Percentiles rank a stretch among this genome's conserved stretches.
These are phyloP conservation scores for Serendipita sp. DNA, from an alignment of 1,284 basidiomycete species.

Conservation along the genomic window DNA sequence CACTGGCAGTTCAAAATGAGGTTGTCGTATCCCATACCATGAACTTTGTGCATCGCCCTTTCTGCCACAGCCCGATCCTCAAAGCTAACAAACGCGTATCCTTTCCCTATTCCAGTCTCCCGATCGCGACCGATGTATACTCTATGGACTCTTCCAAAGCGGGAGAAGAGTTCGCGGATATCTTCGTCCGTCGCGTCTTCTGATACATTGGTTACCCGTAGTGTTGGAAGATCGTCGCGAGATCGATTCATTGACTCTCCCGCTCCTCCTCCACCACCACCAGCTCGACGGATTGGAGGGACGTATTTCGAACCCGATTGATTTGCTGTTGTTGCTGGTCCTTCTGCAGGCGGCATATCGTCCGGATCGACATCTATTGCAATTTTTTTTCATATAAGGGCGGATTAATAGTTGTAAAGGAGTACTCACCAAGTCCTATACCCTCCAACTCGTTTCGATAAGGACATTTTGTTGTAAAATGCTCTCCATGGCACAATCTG, in stretches of 20 bases:
- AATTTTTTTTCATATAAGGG: not conserved
- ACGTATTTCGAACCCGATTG: slow-evolving; percentile 70
- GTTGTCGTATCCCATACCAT: slow-evolving; percentile 86
- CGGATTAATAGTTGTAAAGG: slow-evolving; percentile 11
- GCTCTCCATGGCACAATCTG: slow-evolving; percentile 90
- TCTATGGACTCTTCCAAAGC: slow-evolving; percentile 70
- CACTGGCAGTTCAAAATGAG: slow-evolving; percentile 78
- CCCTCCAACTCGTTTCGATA: slow-evolving; percentile 82
- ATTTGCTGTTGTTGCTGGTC: slow-evolving; percentile 17
- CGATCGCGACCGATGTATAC: slow-evolving; percentile 81
- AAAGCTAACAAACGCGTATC: slow-evolving; percentile 9
- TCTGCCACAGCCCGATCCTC: slow-evolving; percentile 73
- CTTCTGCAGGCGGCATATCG: slow-evolving; percentile 25
- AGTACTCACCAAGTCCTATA: slow-evolving; percentile 48
- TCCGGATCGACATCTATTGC: slow-evolving; percentile 38
- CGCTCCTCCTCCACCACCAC: slow-evolving; percentile 29
- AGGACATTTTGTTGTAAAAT: slow-evolving; percentile 97
- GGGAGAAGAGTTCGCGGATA: slow-evolving; percentile 78
- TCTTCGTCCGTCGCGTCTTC: slow-evolving; percentile 94
- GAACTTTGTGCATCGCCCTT: slow-evolving; percentile 81
- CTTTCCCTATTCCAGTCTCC: not conserved
- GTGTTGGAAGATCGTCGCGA: slow-evolving; percentile 86
- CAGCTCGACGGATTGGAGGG: slow-evolving; percentile 75
- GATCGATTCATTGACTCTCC: slow-evolving; percentile 70
- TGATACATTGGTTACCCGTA: slow-evolving; percentile 94